These are phyloP conservation scores for Aegilops tauschii DNA, from an alignment of 176 grass and related monocot species.

Conservation along the genomic window DNA sequence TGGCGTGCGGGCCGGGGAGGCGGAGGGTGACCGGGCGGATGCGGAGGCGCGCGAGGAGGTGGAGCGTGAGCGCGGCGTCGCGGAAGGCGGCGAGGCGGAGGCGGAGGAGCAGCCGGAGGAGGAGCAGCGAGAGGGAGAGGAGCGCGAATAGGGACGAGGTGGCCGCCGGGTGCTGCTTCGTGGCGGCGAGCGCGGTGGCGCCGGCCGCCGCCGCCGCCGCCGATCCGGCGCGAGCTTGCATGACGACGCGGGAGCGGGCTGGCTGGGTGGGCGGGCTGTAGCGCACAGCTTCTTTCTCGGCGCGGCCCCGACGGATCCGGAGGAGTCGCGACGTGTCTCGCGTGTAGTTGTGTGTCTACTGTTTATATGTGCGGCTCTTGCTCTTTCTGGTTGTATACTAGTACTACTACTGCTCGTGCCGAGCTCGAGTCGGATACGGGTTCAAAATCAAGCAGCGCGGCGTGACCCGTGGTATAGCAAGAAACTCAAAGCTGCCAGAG, in stretches of 20 bases:
- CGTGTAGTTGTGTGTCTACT: not conserved
- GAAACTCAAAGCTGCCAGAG: no score
- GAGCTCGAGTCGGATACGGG: not conserved
- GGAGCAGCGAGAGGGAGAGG: constrained; percentile 38
- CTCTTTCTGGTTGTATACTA: not conserved
- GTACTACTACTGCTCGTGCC: not conserved
- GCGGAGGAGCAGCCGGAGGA: constrained; percentile 48
- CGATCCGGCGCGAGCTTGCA: not conserved
- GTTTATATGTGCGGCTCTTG: not conserved
- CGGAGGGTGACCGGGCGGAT: constrained; percentile 43
- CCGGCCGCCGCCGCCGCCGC: not conserved
- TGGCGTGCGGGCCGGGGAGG: not conserved
- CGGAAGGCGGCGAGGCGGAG: constrained; percentile 55
- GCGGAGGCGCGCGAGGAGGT: constrained; percentile 49
- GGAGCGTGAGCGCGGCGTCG: constrained; percentile 59
- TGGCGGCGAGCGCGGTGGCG: not conserved
- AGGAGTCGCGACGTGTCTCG: not conserved
- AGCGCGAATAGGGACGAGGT: constrained; percentile 20
- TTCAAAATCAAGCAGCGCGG: not conserved
- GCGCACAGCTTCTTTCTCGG: not conserved
- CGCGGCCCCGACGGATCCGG: not conserved
- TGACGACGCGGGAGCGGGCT: not conserved
- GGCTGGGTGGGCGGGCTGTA: not conserved
- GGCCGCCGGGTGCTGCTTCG: constrained; percentile 43
- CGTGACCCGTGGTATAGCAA: not conserved